Evolutionary conservation across 78 protist genomes (phyloP).

Genomic region (Reticulomyxa filosa): DNA sequence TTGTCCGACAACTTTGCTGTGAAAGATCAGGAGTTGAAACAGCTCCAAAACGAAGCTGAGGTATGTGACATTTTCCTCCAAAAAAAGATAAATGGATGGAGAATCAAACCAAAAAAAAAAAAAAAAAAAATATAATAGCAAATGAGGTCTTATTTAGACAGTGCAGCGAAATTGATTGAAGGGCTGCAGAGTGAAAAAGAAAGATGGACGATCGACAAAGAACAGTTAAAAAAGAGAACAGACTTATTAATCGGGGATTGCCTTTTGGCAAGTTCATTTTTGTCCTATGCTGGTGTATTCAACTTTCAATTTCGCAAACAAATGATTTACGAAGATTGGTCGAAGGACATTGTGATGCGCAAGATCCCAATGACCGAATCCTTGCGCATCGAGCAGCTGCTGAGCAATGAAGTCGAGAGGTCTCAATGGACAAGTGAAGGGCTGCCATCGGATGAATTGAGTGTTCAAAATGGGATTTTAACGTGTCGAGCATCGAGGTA

Average conservation of each 20-base stretch:
- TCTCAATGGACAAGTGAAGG: constrained; percentile 50
- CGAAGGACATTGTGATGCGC: constrained; percentile 12
- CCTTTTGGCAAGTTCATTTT: constrained; percentile 39
- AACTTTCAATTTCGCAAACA: constrained; percentile 22
- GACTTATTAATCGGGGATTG: constrained; percentile 43
- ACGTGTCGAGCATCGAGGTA: constrained; percentile 34
- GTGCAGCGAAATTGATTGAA: constrained; percentile 43
- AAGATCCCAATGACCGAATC: constrained; percentile 27
- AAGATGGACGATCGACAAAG: constrained; percentile 45
- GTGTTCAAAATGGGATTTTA: constrained; percentile 26
- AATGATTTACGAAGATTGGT: constrained; percentile 14
- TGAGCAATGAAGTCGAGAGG: constrained; percentile 49
- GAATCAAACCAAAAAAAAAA: no score
- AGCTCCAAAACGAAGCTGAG: constrained; percentile 26
- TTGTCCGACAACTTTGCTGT: constrained; percentile 1
- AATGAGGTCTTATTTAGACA: constrained; percentile 36
- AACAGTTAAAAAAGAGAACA: constrained; percentile 3
- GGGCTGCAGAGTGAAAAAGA: constrained; percentile 44
- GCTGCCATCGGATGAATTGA: constrained; percentile 42
- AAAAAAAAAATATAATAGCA: background rate
- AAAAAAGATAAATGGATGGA: no score
- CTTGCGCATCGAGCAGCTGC: constrained; percentile 18
- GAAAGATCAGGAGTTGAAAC: constrained; percentile 15
- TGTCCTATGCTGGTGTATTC: constrained; percentile 54
- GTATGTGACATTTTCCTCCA: no score